phyloP scores from a whole-genome alignment of 225 moss, liverwort and hornwort genomes.

The Marchantia polymorpha region DNA sequence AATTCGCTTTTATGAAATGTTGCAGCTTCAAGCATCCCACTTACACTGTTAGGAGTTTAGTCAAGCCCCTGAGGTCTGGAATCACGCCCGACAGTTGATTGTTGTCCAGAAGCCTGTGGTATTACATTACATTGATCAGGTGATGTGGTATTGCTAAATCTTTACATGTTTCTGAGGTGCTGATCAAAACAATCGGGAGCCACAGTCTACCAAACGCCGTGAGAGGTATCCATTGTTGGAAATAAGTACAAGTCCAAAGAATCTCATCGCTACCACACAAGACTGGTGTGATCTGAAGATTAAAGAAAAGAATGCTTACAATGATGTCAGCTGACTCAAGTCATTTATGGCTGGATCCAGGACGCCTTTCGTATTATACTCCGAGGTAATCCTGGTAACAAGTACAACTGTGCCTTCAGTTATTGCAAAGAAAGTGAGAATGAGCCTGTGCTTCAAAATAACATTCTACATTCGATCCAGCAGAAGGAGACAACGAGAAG shows the following conservation, averaged over 20 bases:
- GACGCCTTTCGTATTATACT: background rate
- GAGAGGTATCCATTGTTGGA: too few species aligned
- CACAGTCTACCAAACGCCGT: too few species aligned
- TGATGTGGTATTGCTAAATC: too few species aligned
- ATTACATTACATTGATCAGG: too few species aligned
- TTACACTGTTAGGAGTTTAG: background rate
- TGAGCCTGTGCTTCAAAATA: too few species aligned
- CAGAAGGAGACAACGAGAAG: too few species aligned
- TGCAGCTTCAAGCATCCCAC: background rate
- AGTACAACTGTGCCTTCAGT: too few species aligned
- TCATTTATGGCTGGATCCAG: background rate
- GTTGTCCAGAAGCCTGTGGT: background rate
- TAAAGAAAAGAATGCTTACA: background rate
- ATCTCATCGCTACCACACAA: background rate
- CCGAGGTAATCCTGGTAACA: background rate
- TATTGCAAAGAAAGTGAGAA: too few species aligned
- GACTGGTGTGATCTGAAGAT: background rate
- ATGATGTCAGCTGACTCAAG: background rate
- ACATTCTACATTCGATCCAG: too few species aligned
- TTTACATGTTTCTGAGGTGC: too few species aligned
- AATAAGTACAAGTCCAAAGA: too few species aligned
- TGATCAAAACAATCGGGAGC: too few species aligned
- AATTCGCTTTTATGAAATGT: background rate
- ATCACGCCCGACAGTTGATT: constrained; percentile 1
- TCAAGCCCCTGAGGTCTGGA: background rate